Evolutionary conservation across 352 stramenopile species (phyloP).

Genomic region (Globisporangium parvum): DNA sequence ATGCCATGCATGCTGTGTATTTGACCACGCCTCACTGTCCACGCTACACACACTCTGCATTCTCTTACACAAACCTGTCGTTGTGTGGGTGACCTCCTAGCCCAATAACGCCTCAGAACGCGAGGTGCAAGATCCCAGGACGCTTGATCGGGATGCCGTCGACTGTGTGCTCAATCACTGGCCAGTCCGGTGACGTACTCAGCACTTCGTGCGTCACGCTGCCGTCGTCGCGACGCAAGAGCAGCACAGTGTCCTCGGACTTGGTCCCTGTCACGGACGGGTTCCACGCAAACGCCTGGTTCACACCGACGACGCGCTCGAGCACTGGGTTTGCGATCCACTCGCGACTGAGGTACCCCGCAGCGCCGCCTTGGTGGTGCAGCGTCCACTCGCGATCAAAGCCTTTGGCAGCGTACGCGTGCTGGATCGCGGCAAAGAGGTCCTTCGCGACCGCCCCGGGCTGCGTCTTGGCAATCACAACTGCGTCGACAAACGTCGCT

Average conservation of each 20-base stretch:
- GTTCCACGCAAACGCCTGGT: slow-evolving; percentile 70
- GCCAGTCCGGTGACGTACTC: slow-evolving; percentile 19
- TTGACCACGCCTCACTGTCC: too few species aligned
- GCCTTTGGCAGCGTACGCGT: slow-evolving; percentile 45
- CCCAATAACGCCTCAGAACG: slow-evolving; percentile 33
- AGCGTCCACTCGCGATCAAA: slow-evolving; percentile 58
- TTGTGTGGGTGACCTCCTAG: too few species aligned
- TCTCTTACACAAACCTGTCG: too few species aligned
- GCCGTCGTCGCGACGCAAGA: slow-evolving; percentile 20
- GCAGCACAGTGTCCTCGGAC: slow-evolving; percentile 63
- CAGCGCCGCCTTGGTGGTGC: slow-evolving; percentile 59
- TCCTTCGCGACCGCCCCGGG: slow-evolving; percentile 29
- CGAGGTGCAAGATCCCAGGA: slow-evolving; percentile 53
- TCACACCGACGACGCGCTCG: slow-evolving; percentile 26
- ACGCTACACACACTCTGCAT: too few species aligned
- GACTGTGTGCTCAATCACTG: slow-evolving; percentile 39
- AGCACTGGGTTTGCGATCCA: slow-evolving; percentile 52
- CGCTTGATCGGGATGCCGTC: slow-evolving; percentile 39
- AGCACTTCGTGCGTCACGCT: slow-evolving; percentile 43
- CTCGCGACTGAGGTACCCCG: slow-evolving; percentile 66
- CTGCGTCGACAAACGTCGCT: slow-evolving; percentile 62
- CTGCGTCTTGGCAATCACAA: slow-evolving; percentile 37
- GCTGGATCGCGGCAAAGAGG: slow-evolving; percentile 50
- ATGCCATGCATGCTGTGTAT: too few species aligned
- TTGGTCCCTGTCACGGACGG: slow-evolving; percentile 67